Evolutionary conservation across 345 rosid species (phyloP).

Genomic region (Streptanthus diversifolius): DNA sequence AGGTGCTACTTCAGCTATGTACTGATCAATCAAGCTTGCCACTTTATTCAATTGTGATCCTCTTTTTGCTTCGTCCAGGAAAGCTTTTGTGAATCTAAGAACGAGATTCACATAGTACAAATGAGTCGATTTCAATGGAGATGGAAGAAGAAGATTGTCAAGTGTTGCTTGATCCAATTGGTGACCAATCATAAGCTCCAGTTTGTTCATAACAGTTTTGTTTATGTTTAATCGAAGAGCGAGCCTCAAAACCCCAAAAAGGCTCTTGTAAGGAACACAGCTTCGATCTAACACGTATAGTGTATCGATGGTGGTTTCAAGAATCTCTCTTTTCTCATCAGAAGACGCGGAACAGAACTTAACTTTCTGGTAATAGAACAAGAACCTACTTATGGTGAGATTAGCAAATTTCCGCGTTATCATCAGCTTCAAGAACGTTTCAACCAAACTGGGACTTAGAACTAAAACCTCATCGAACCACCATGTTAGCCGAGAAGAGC

Average conservation of each 20-base stretch:
- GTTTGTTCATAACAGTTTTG: conserved; percentile 50
- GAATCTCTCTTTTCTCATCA: conserved; percentile 48
- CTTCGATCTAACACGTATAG: conserved; percentile 53
- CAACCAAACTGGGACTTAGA: conserved; percentile 42
- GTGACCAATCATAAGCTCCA: conserved; percentile 82
- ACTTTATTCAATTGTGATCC: conserved; percentile 51
- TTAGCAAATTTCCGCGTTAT: conserved; percentile 55
- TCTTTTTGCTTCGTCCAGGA: conserved; percentile 39
- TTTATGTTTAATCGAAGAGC: conserved; percentile 44
- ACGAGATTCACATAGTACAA: conserved; percentile 77
- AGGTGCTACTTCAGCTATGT: conserved; percentile 86
- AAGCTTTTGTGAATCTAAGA: conserved; percentile 59
- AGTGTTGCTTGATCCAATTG: conserved; percentile 73
- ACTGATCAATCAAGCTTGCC: conserved; percentile 65
- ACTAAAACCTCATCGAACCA: conserved; percentile 81
- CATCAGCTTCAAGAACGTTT: conserved; percentile 51
- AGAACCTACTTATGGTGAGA: conserved; percentile 51
- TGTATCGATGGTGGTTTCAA: conserved; percentile 51
- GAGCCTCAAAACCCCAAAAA: conserved; percentile 62
- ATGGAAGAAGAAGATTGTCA: conserved; percentile 78
- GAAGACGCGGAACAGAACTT: conserved; percentile 41
- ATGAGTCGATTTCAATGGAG: conserved; percentile 51
- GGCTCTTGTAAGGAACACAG: conserved; percentile 63
- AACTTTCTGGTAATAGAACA: conserved; percentile 77
- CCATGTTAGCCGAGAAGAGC: conserved; percentile 53